Base-by-base conservation (phyloP, 345 rosid species). In the Raphanus raphanistrum region DNA sequence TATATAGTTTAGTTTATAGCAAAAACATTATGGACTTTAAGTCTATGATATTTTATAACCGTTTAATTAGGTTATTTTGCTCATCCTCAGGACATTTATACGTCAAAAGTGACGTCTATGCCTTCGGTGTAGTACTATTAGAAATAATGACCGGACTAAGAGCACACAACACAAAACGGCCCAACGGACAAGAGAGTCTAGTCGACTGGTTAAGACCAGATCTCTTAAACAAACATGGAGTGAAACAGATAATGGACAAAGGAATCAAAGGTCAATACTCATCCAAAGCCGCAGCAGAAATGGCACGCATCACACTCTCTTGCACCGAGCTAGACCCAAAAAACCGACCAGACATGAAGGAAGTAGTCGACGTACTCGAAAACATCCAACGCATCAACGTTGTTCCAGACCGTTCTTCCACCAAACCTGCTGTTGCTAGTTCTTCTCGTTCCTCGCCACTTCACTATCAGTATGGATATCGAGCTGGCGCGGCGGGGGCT, bases 41-140 rank as follows among this genome's bases (percentile, higher is more conserved):
- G 57, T n/a, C 57, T 50, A 52, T 52, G 15, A 15, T 15, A 7
- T 28, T 21, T 21, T 21, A 21, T 21, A 21, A 21, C 21, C 21
- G 21, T 21, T 21, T 21, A 32, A 21, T 21, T 21, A 21, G 36
- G 36, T 32, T 32, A 32, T 32, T 27, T 27, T 74, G 2, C 35
- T 68, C 35, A 33, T 31, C 10, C 0, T 3, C 86, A 90, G 98
- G 97, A 0, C 98, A 91, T 79, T 80, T 90, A 74, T 90, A 91
- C 52, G 88, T 91, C 50, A 93, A 80, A 78, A 91, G 95, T 57
- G 98, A 91, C 2, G 97, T 91, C 0, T 90, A 88, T 17, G 94
- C 92, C 0, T 93, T 93, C 1, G 96, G 97, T 0, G 96, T 90
- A 0, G 97, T 93, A 4, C 33, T 93, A 17, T 82, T 93, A 12